Percentiles rank a stretch among this genome's conserved stretches.
Evolutionary conservation across 2,329 filamentous ascomycete species (phyloP).

Genomic region (Neonectria sp.): DNA sequence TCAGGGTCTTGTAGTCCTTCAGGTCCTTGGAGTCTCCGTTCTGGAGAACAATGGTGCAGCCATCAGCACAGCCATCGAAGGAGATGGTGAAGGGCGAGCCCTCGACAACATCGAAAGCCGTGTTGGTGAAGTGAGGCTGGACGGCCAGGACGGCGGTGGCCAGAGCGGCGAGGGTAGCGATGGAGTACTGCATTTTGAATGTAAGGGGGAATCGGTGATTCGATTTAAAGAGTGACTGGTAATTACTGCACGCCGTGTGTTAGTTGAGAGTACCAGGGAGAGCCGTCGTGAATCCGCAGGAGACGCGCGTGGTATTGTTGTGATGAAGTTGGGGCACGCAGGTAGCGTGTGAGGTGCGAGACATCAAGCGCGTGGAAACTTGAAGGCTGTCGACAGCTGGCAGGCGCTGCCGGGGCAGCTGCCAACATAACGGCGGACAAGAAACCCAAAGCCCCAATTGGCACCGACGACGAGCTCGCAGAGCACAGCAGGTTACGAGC

Average conservation of each 20-base stretch:
- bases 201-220: slow-evolving; percentile 31
- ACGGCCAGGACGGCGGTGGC: slow-evolving; percentile 50
- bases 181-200: slow-evolving; percentile 57
- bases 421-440: background rate
- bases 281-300: slow-evolving; percentile 6
- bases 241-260: slow-evolving; percentile 42
- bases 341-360: background rate
- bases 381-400: background rate
- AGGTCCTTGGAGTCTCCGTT: slow-evolving; percentile 49
- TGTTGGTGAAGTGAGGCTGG: slow-evolving; percentile 53
- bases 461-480: background rate
- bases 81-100: slow-evolving; percentile 52
- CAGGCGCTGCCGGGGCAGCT: background rate
- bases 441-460: background rate
- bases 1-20: slow-evolving; percentile 49
- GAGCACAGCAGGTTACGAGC: background rate
- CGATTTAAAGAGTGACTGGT: slow-evolving; percentile 46
- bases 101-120: slow-evolving; percentile 45
- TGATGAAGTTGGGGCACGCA: background rate
- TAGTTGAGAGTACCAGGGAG: slow-evolving; percentile 22
- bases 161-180: slow-evolving; percentile 50
- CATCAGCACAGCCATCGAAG: slow-evolving; percentile 50
- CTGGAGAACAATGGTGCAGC: slow-evolving; percentile 55
- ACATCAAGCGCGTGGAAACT: background rate
- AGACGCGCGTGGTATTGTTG: background rate